Base-by-base conservation (phyloP, 768 basidiomycete species). In the Kockovaella imperatae region DNA sequence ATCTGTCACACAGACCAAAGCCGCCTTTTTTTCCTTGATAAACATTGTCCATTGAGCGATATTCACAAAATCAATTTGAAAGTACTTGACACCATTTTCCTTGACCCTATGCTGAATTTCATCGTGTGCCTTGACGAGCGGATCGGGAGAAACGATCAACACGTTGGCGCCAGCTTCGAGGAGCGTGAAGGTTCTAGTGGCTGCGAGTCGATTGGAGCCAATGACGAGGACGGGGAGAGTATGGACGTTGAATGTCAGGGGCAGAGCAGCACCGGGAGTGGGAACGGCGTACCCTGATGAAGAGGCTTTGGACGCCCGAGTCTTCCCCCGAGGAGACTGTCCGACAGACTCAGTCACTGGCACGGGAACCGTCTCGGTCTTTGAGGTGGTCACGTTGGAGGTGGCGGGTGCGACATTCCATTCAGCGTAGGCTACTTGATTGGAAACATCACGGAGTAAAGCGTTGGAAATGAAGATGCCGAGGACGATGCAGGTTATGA, bases 111-210 rank as follows among this genome's bases (percentile, higher is more conserved):
- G 85, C 59, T 70, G 73, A 1, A 91, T 62, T 64, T 93, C 86
- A 11, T 83, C 80, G 67, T 82, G 83, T n/a, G 80, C 78, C 10
- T 69, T 55, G 0, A 56, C 54, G 2, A 75, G 42, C 0, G 79
- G 79, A 0, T 79, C 79, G 7, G 74, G 75, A 0, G 77, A 73
- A 4, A 49, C 43, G n/a, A 93, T 70, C 23, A 82, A 70, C 26
- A 91, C 88, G 7, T 68, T 59, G 0, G 84, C 80, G 52, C 83
- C 82, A 3, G 88, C 84, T 64, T 91, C 87, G 29, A 93, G 77
- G 1, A 86, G 81, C 15, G 83, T 75, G 58, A 85, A 86, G 1
- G 85, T 83, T 39, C 93, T 80, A n/a, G 80, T 77, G 0, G 89
- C 88, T 0, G 89, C 89, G 2, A 96, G 78, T 2, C 78, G 60